Base-by-base conservation (phyloP, 2,329 filamentous ascomycete species). In the Herpotrichia juniperi region DNA sequence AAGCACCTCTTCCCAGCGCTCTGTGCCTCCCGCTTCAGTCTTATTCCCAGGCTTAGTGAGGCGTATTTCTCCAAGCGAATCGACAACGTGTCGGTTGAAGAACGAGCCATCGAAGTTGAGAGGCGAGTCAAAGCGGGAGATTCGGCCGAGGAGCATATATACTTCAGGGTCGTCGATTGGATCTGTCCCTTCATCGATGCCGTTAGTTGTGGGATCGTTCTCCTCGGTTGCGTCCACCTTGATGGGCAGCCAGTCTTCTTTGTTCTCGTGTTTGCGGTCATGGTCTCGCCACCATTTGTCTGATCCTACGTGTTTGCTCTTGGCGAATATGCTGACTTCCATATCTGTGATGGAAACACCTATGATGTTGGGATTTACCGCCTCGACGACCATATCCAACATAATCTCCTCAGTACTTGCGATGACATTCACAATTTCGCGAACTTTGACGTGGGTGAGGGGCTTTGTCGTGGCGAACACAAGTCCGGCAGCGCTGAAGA, bases 341-440 rank as follows among this genome's bases (percentile, higher is more conserved):
- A 96, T 88, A 42, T 93, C 87, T 57, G 90, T 87, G 31, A 99
- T 86, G 2, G 89, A 89, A 35, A 99, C 89, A 1, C 91, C 87
- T 32, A 97, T 89, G 34, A 97, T 87, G 63, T 97, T 99, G 1
- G 93, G 93, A 69, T 99, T 99, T 63, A 93, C 82, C 0, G 93
- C 94, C 61, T 86, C 86, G 53, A 99, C 91, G 17, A 90, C 86
- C 43, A 99, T 78, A 72, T 99, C 93, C 65, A 97, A 84, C 85
- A 99, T 96, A 35, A 99, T 83, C 71, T 97, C 93, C 72, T 96
- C 91, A 72, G 96, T 91, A 63, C 91, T 96, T 2, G 93, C 93
- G 43, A 97, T 83, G 21, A 99, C 91, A 61, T 96, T 96, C 63
- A 89, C 86, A 60, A 99, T 91, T 57, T 88, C 87, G 49, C 88